Percentiles rank a stretch among this genome's conserved stretches.
These are phyloP conservation scores for Halteria grandinella DNA, from an alignment of 73 alveolate genomes.

Conservation along the genomic window DNA sequence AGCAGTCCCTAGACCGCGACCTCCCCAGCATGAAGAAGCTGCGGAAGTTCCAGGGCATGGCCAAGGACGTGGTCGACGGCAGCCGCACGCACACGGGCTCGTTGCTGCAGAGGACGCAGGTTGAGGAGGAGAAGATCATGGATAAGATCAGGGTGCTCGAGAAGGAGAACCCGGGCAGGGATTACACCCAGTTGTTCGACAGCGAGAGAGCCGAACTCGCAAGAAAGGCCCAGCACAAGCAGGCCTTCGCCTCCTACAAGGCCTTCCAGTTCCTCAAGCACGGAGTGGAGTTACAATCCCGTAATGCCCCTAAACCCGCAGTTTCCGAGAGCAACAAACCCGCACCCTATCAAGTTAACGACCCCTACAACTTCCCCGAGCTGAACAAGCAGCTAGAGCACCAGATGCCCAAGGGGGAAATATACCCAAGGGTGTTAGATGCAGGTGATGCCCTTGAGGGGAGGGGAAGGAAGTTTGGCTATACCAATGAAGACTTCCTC, in stretches of 20 bases:
- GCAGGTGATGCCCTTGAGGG: neutral
- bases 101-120: neutral
- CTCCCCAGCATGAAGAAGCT: too few species aligned
- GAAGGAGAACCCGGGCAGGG: constrained; percentile 29
- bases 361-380: constrained; percentile 35
- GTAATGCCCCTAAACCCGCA: neutral
- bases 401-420: neutral
- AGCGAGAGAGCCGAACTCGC: constrained; percentile 42
- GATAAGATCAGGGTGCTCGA: constrained; percentile 19
- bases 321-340: neutral
- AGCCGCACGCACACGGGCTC: too few species aligned
- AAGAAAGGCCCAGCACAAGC: constrained; percentile 49
- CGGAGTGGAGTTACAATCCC: constrained; percentile 7
- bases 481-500: constrained; percentile 32
- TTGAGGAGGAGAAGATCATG: constrained; percentile 26
- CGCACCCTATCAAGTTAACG: neutral
- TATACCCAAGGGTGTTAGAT: neutral
- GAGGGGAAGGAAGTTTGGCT: constrained; percentile 56
- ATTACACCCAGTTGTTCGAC: constrained; percentile 46
- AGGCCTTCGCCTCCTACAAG: constrained; percentile 53
- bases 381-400: neutral
- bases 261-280: constrained; percentile 51
- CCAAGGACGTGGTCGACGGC: too few species aligned
- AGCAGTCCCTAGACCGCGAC: constrained; percentile 12
- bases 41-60: too few species aligned